Conservation (phyloP, 768 basidiomycete species). For the Auriscalpium vulgare region DNA sequence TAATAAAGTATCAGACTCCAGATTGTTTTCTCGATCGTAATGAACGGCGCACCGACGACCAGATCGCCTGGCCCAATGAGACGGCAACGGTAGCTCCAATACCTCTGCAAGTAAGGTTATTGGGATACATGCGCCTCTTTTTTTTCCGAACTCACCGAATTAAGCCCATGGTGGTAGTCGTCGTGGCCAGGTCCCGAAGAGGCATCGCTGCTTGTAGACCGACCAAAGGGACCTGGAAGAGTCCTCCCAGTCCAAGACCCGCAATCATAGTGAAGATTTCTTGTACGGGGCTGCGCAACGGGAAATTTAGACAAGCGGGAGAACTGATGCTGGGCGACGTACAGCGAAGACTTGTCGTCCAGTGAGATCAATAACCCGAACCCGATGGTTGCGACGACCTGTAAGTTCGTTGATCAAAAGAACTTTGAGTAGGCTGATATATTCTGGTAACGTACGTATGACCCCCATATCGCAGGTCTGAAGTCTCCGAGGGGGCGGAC, state of each 20-base stretch:
- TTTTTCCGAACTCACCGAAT: slow-evolving; percentile 15
- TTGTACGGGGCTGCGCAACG: slow-evolving; percentile 24
- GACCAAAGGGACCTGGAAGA: slow-evolving; percentile 31
- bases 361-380: slow-evolving; percentile 30
- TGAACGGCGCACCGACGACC: slow-evolving; percentile 6
- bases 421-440: too few relatives aligned
- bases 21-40: too few relatives aligned
- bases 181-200: slow-evolving; percentile 34
- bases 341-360: slow-evolving; percentile 25
- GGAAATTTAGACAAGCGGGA: too few relatives aligned
- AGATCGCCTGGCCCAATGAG: slow-evolving; percentile 21
- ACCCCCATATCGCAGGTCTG: slow-evolving; percentile 25
- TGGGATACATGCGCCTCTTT: too few relatives aligned
- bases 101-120: background rate
- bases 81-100: slow-evolving; percentile 21
- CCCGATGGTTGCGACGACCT: slow-evolving; percentile 25
- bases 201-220: slow-evolving; percentile 41
- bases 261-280: slow-evolving; percentile 27
- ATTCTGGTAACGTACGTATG: slow-evolving; percentile 5
- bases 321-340: background rate
- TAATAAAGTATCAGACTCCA: too few relatives aligned
- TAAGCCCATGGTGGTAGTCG: slow-evolving; percentile 29
- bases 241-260: slow-evolving; percentile 25
- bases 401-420: too few relatives aligned
- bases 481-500: slow-evolving; percentile 22